Percentiles rank a stretch among this genome's conserved stretches.
These are phyloP conservation scores for Iberis amara DNA, from an alignment of 441 rosid genomes.

Conservation along the genomic window DNA sequence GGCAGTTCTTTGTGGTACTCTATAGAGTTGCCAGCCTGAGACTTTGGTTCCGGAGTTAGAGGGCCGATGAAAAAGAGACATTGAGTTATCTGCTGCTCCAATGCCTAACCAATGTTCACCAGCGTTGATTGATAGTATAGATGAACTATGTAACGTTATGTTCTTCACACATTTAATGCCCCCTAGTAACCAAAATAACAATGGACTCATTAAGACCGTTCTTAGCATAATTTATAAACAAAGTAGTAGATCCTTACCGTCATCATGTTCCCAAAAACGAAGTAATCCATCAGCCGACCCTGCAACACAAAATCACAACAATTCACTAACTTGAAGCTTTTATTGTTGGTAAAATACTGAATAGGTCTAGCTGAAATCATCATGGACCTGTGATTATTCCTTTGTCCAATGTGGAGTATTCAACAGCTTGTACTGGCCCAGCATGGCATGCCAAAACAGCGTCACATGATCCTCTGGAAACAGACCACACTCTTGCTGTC, in stretches of 20 bases:
- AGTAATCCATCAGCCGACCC: slow-evolving; percentile 96
- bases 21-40: slow-evolving; percentile 94
- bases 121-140: slow-evolving; percentile 79
- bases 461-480: slow-evolving; percentile 83
- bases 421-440: slow-evolving; percentile 80
- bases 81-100: slow-evolving; percentile 96
- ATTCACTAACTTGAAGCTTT: slow-evolving; percentile 16
- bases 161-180: slow-evolving; percentile 83
- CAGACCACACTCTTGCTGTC: slow-evolving; percentile 99
- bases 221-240: no score
- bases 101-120: slow-evolving; percentile 93
- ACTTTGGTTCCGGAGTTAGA: slow-evolving; percentile 70
- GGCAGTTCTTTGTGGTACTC: slow-evolving; percentile 79
- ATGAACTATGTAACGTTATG: slow-evolving; percentile 69
- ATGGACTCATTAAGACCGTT: no score
- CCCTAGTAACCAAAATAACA: slow-evolving; percentile 34
- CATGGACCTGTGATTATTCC: slow-evolving; percentile 93
- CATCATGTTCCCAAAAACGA: slow-evolving; percentile 96
- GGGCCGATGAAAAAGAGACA: slow-evolving; percentile 96
- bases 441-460: slow-evolving; percentile 96
- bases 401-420: slow-evolving; percentile 68
- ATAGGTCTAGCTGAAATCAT: slow-evolving; percentile 18
- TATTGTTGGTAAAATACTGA: not conserved
- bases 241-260: slow-evolving; percentile 43
- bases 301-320: slow-evolving; percentile 34